Conservation (phyloP, 352 stramenopile genomes). For the Phytophthora citricola region DNA sequence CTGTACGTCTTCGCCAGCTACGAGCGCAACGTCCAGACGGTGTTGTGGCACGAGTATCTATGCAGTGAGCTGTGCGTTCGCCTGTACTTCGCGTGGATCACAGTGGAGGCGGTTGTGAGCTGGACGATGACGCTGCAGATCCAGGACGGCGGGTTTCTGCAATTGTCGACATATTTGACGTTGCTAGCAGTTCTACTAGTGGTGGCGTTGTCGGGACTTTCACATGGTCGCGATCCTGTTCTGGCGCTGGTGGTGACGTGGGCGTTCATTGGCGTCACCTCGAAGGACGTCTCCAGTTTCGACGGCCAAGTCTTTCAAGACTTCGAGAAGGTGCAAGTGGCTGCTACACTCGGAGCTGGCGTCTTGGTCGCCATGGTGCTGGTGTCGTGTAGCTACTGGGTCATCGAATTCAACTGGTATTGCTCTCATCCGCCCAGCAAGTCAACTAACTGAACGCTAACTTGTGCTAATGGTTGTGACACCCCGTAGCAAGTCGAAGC, state of each 20-base stretch:
- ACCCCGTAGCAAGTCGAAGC: conserved; percentile 17
- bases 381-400: conserved; percentile 41
- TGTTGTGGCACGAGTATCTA: conserved; percentile 63
- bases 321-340: conserved; percentile 49
- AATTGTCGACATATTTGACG: conserved; percentile 48
- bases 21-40: conserved; percentile 47
- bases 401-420: conserved; percentile 36
- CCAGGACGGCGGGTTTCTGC: conserved; percentile 42
- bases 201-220: conserved; percentile 46
- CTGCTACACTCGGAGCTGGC: conserved; percentile 46
- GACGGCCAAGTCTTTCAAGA: conserved; percentile 28
- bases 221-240: conserved; percentile 60
- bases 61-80: conserved; percentile 69
- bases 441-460: conserved; percentile 23
- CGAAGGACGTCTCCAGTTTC: conserved; percentile 43
- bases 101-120: conserved; percentile 52
- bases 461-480: conserved; percentile 17
- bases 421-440: conserved; percentile 13
- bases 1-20: conserved; percentile 75
- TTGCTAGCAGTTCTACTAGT: conserved; percentile 58
- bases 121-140: conserved; percentile 63
- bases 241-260: conserved; percentile 61
- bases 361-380: conserved; percentile 36
- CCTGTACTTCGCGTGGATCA: conserved; percentile 75
- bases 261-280: conserved; percentile 55